These are phyloP conservation scores for Aspergillus novoparasiticus DNA, from an alignment of 2,329 filamentous ascomycete species.

Conservation along the genomic window DNA sequence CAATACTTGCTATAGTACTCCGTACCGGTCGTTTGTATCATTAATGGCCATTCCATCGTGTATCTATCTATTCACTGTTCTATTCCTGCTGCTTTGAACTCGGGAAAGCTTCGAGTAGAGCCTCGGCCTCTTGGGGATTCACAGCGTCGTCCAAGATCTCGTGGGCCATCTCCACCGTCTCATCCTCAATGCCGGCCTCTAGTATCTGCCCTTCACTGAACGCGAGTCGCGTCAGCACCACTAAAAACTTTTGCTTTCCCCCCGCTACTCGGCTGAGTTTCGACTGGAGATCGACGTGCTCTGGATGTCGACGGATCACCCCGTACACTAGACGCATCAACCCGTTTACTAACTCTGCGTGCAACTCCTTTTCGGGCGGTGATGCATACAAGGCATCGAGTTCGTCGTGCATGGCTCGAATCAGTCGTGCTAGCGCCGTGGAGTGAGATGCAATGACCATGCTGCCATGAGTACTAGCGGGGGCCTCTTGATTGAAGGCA, in stretches of 20 bases:
- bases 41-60: not conserved
- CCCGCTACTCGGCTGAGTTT: constrained; percentile 72
- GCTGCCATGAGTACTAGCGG: constrained; percentile 61
- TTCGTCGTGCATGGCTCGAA: constrained; percentile 74
- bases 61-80: not conserved
- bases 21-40: no score
- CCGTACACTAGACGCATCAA: constrained; percentile 64
- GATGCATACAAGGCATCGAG: constrained; percentile 63
- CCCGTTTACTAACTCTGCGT: constrained; percentile 59
- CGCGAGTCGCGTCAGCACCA: constrained; percentile 79
- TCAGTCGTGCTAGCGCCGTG: constrained; percentile 71
- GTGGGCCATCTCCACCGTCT: constrained; percentile 79
- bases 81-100: constrained; percentile 34
- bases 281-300: constrained; percentile 66
- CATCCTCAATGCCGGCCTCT: constrained; percentile 74
- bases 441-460: constrained; percentile 68
- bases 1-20: no score
- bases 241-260: constrained; percentile 77
- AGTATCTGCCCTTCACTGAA: constrained; percentile 80
- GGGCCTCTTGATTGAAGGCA: constrained; percentile 54
- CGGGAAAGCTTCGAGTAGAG: constrained; percentile 52
- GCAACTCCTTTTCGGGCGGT: constrained; percentile 48
- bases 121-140: constrained; percentile 76
- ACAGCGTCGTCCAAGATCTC: constrained; percentile 78
- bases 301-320: constrained; percentile 62